A percentile compares a stretch with the other conserved stretches of the same genome.
phyloP scores from a whole-genome alignment of 371 early-diverging fungal species.

The Vairimorpha ceranae region DNA sequence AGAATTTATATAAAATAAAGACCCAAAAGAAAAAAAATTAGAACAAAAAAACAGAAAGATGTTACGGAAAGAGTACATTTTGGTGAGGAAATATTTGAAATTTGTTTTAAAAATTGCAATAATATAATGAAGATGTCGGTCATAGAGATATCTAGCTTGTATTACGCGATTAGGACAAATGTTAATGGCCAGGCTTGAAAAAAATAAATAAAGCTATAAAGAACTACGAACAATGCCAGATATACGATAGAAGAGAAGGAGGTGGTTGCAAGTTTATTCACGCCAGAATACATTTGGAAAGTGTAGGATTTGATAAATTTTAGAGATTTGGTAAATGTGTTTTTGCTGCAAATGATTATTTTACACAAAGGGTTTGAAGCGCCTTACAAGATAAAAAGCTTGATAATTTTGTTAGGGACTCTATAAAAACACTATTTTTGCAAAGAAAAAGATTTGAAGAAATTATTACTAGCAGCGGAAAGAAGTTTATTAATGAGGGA shows the following conservation, averaged over 20 bases:
- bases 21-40: background rate
- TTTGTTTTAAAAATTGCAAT: background rate
- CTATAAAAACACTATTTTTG: background rate
- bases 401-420: background rate
- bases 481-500: slow-evolving; percentile 17
- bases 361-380: slow-evolving; percentile 17
- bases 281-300: background rate
- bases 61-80: background rate
- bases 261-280: background rate
- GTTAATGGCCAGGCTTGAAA: slow-evolving; percentile 24
- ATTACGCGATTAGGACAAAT: background rate
- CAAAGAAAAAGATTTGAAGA: background rate
- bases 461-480: slow-evolving; percentile 28
- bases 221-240: slow-evolving; percentile 25
- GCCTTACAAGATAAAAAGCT: background rate
- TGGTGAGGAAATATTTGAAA: background rate
- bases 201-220: slow-evolving; percentile 12
- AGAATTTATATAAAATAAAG: slow-evolving; percentile 6
- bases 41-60: background rate
- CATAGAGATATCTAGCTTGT: background rate
- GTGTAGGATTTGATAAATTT: background rate
- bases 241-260: slow-evolving; percentile 3
- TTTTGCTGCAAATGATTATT: slow-evolving; percentile 14
- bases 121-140: background rate
- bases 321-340: background rate